phyloP scores from a whole-genome alignment of 352 stramenopile species.

The Pythium utonaiense region DNA sequence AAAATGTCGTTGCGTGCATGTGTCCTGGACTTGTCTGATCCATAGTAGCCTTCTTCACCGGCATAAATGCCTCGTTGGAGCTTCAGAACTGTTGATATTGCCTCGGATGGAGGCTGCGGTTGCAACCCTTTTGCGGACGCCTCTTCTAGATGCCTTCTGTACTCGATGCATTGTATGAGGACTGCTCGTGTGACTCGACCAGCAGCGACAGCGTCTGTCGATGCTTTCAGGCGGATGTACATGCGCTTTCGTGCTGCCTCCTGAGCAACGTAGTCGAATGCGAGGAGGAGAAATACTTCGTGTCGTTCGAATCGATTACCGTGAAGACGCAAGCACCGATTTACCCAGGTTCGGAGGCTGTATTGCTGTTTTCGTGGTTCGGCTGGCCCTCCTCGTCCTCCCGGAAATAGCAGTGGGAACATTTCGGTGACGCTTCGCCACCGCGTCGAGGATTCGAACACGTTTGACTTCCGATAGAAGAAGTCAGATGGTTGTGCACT shows the following conservation, averaged over 20 bases:
- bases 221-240: background rate
- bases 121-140: background rate
- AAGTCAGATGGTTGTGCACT: too few relatives aligned
- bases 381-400: background rate
- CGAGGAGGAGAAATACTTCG: slow-evolving; percentile 1
- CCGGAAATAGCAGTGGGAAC: slow-evolving; percentile 2
- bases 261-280: background rate
- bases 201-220: background rate
- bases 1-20: slow-evolving; percentile 6
- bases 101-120: background rate
- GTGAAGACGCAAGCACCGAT: background rate
- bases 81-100: background rate
- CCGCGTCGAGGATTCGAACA: too few relatives aligned
- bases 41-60: background rate
- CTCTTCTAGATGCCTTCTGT: background rate
- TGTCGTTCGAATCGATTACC: background rate
- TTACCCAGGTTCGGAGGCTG: background rate
- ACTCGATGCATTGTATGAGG: background rate
- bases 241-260: background rate
- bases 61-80: background rate
- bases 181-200: background rate
- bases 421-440: too few relatives aligned
- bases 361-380: background rate
- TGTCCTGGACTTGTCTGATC: background rate
- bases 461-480: too few relatives aligned